Base-by-base conservation (phyloP, 257 asterid species). In the Solanum piurae region DNA sequence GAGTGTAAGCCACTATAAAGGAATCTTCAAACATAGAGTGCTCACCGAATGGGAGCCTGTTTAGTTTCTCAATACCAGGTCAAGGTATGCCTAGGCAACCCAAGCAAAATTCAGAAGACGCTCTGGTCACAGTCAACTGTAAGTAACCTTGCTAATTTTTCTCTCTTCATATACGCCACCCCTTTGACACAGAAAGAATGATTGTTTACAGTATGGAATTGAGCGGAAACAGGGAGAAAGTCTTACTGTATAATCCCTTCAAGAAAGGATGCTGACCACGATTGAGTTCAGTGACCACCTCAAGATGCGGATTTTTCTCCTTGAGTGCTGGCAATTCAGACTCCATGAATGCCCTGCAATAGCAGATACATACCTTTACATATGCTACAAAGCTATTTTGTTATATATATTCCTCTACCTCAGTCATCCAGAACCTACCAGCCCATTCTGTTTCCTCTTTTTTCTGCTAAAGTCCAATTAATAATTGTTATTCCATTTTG, bases 251-350 rank as follows among this genome's bases (percentile, higher is more conserved):
- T 76, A 95, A 88, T 86, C 99, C 99, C 92, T 95, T 94, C 88
- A 96, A 90, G 88, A 91, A 88, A 2, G 98, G 99, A 92, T 95
- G 99, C 42, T 93, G 93, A 86, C 99, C 98, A 82, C 98, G 97
- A 87, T 91, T 95, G 46, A 95, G 96, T 89, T 95, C 98, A 29
- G 96, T 88, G 40, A 95, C 92, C 83, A 97, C 98, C 92, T 97
- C 98, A 89, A 97, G 97, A 86, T 95, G 99, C 75, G 98, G 97
- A 82, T 92, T 94, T 87, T 86, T 88, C 88, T 95, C 95, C 83
- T 76, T 94, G 58, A 97, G 92, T 58, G 95, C 94, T 21, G 95
- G 94, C 91, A 97, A 87, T 73, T 94, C 89, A 86, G 98, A 91
- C 82, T 97, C 97, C 97, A 97, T 92, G 86, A 95, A 97, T 89